Conservation (phyloP, 2,329 filamentous ascomycete species). For the Acrocalymma vagum region DNA sequence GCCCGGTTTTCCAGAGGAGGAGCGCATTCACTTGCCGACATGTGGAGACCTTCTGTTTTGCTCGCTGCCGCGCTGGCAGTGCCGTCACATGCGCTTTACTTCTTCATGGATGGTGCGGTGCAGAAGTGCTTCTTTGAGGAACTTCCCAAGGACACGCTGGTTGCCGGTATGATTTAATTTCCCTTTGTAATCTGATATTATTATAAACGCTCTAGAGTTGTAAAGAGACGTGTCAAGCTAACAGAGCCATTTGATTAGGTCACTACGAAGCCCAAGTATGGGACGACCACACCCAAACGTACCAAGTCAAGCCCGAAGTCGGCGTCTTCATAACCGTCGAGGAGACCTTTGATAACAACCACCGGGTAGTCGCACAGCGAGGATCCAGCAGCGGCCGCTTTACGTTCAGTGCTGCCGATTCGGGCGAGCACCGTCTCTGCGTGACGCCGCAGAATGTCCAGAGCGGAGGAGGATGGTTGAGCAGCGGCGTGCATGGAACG, state of each 20-base stretch:
- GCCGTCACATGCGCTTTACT: constrained; percentile 86
- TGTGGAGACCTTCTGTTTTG: constrained; percentile 62
- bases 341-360: constrained; percentile 97
- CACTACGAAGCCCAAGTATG: constrained; percentile 89
- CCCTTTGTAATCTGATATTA: constrained; percentile 1
- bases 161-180: constrained; percentile 74
- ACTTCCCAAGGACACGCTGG: constrained; percentile 94
- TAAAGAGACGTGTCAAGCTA: constrained; percentile 12
- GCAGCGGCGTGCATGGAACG: constrained; percentile 71
- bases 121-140: constrained; percentile 99
- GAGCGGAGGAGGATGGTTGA: constrained; percentile 76
- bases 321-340: constrained; percentile 93
- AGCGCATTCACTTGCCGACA: constrained; percentile 26
- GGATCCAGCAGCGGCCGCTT: constrained; percentile 81
- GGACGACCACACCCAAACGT: constrained; percentile 73
- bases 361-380: constrained; percentile 90
- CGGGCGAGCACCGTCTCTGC: constrained; percentile 96
- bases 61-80: constrained; percentile 68
- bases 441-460: constrained; percentile 84
- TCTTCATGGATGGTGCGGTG: constrained; percentile 86
- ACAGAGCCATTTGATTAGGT: constrained; percentile 55
- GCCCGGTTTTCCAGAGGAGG: constrained; percentile 25
- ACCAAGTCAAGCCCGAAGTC: constrained; percentile 76
- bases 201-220: neutral
- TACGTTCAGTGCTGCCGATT: constrained; percentile 93